These are phyloP conservation scores for Diplodia sapinea DNA, from an alignment of 2,329 filamentous ascomycete species.

Conservation along the genomic window DNA sequence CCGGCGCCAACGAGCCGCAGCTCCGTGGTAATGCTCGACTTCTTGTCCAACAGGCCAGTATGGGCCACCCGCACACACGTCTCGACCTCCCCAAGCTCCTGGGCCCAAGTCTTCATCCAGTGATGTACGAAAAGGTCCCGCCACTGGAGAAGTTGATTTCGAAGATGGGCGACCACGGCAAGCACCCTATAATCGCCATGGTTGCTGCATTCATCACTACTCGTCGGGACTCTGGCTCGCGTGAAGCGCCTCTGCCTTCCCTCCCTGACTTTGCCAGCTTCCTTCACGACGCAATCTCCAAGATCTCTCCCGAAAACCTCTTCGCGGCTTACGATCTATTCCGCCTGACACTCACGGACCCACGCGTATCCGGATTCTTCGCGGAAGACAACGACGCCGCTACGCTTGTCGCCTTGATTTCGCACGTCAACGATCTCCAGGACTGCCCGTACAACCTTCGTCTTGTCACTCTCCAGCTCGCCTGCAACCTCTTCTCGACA, in stretches of 20 bases:
- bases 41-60: conserved; percentile 75
- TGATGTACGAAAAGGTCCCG: conserved; percentile 76
- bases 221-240: conserved; percentile 62
- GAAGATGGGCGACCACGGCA: conserved; percentile 73
- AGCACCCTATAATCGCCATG: conserved; percentile 64
- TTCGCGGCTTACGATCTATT: conserved; percentile 89
- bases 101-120: conserved; percentile 67
- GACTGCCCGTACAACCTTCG: conserved; percentile 79
- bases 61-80: conserved; percentile 75
- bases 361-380: conserved; percentile 79
- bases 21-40: conserved; percentile 75
- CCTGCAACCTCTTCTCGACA: conserved; percentile 83
- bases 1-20: conserved; percentile 65
- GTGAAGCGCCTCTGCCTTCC: conserved; percentile 73
- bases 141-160: conserved; percentile 80
- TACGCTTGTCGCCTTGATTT: conserved; percentile 64
- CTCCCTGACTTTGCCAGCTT: conserved; percentile 69
- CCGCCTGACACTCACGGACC: conserved; percentile 76
- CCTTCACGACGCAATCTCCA: conserved; percentile 61
- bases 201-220: conserved; percentile 74
- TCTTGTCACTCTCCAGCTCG: conserved; percentile 80
- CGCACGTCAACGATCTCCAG: conserved; percentile 59
- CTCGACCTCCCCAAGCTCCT: conserved; percentile 74
- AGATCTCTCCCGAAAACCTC: conserved; percentile 67
- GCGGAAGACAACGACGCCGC: conserved; percentile 69